Evolutionary conservation across 2,329 filamentous ascomycete species (phyloP).

Genomic region (Fusarium newnesense): DNA sequence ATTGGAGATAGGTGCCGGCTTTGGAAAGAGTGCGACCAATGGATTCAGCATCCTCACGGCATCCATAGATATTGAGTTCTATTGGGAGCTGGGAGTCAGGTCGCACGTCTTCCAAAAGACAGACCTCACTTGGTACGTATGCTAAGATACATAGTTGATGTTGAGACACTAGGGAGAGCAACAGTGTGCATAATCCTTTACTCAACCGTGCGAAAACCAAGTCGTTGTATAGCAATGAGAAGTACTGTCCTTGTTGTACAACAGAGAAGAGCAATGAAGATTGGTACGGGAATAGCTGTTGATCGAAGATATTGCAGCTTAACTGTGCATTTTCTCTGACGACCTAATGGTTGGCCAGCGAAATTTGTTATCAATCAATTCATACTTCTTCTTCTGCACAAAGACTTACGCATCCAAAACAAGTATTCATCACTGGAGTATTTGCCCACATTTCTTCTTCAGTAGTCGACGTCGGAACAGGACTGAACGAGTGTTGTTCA

Average conservation of each 20-base stretch:
- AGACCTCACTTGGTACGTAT: background rate
- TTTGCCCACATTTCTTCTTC: background rate
- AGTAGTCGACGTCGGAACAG: accelerated
- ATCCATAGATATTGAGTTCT: background rate
- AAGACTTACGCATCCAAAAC: background rate
- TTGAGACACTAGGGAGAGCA: accelerated
- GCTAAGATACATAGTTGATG: accelerated
- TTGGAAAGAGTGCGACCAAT: accelerated
- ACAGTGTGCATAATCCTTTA: accelerated
- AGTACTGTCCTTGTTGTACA: background rate
- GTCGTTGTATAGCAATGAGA: accelerated
- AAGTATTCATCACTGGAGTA: accelerated
- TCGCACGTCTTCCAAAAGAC: accelerated
- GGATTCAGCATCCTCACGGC: accelerated
- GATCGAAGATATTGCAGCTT: background rate
- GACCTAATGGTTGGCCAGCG: background rate
- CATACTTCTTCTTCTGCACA: accelerated
- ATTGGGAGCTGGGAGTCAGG: accelerated
- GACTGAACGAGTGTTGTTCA: background rate
- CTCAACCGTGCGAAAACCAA: accelerated
- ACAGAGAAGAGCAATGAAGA: accelerated
- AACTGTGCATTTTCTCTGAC: background rate
- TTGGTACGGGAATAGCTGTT: background rate
- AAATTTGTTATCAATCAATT: accelerated
- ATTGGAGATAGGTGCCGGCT: accelerated